Conservation (phyloP, 2,329 filamentous ascomycete genomes). For the Monascus ruber region DNA sequence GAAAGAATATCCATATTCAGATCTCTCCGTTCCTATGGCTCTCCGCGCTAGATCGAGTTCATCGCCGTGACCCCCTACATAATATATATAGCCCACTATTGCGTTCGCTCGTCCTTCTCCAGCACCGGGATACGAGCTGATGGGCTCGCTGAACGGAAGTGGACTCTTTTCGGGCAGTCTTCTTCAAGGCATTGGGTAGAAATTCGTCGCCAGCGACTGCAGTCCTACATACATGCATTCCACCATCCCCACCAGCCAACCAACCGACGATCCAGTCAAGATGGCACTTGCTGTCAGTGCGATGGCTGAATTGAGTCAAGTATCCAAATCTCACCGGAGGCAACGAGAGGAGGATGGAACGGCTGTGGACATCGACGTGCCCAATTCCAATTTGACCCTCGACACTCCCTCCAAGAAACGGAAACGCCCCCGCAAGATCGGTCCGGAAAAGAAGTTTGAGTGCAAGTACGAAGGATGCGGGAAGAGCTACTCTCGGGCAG, state of each 20-base stretch:
- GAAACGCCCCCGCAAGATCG: slow-evolving; percentile 34
- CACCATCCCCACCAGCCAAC: background rate
- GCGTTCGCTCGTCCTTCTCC: background rate
- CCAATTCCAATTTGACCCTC: slow-evolving; percentile 7
- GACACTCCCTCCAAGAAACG: slow-evolving; percentile 27
- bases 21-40: too few species aligned
- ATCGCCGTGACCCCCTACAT: too few species aligned
- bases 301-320: slow-evolving; percentile 10
- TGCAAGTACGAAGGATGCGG: slow-evolving; percentile 80
- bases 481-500: slow-evolving; percentile 91
- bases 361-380: slow-evolving; percentile 7
- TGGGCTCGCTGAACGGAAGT: slow-evolving; percentile 2
- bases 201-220: background rate
- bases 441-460: slow-evolving; percentile 50
- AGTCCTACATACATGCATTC: background rate
- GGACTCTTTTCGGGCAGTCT: slow-evolving; percentile 2
- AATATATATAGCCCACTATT: too few species aligned
- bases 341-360: slow-evolving; percentile 4
- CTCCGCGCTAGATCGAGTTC: too few species aligned
- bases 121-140: slow-evolving; percentile 1
- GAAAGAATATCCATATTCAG: too few species aligned
- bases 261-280: background rate
- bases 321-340: slow-evolving; percentile 3
- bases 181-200: slow-evolving; percentile 3
- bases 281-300: slow-evolving; percentile 13